Evolutionary conservation across 164 flowering plant genomes (phyloP).

Genomic region (Pachysandra terminalis): DNA sequence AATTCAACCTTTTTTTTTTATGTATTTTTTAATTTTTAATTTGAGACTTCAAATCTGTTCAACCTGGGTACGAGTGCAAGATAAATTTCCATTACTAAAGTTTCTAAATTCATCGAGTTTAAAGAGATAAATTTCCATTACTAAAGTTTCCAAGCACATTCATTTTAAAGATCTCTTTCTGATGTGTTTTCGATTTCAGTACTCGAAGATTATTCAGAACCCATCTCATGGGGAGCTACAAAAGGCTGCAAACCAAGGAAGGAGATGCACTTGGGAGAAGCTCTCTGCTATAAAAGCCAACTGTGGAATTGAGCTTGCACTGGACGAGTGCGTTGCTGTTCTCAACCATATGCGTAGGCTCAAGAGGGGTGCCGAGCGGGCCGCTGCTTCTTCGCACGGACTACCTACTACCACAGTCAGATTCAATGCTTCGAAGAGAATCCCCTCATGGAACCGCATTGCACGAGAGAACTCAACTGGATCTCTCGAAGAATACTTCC

Average conservation of each 20-base stretch:
- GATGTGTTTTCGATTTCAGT: constrained; percentile 34
- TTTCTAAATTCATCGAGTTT: too few species aligned
- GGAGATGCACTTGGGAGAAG: constrained; percentile 99
- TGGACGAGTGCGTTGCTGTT: constrained; percentile 91
- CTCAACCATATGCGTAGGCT: constrained; percentile 98
- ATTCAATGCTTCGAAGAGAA: constrained; percentile 83
- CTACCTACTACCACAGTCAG: constrained; percentile 36
- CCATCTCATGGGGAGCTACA: constrained; percentile 82
- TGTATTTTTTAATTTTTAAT: too few species aligned
- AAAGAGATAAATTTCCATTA: too few species aligned
- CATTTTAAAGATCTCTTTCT: too few species aligned
- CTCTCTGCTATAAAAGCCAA: constrained; percentile 96
- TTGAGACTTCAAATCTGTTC: too few species aligned
- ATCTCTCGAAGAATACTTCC: constrained; percentile 78
- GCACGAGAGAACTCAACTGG: constrained; percentile 96
- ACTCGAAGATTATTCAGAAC: constrained; percentile 87
- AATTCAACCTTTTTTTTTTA: too few species aligned
- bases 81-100: too few species aligned
- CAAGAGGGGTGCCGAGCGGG: constrained; percentile 84
- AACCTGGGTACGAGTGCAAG: too few species aligned
- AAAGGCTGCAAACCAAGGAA: constrained; percentile 87
- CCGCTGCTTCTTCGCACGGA: constrained; percentile 81
- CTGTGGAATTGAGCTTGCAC: constrained; percentile 91
- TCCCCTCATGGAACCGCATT: constrained; percentile 96
- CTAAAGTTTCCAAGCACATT: too few species aligned